These are phyloP conservation scores for Pyrenophora seminiperda DNA, from an alignment of 2,329 filamentous ascomycete genomes.

Conservation along the genomic window DNA sequence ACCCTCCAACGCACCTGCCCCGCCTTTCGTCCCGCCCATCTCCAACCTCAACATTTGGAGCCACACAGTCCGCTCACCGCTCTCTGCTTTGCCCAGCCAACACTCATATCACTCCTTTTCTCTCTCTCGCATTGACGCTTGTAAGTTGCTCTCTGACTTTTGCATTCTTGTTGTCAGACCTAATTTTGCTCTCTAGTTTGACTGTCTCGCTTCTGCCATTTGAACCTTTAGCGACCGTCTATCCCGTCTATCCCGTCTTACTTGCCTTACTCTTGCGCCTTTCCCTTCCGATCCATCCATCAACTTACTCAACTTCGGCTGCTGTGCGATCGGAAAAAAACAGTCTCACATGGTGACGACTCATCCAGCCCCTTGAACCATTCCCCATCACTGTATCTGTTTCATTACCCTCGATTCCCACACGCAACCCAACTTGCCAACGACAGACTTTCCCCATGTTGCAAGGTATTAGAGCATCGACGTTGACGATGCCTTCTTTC, in stretches of 20 bases:
- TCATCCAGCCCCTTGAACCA: slow-evolving; percentile 2
- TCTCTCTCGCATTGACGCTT: neutral
- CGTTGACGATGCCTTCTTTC: slow-evolving; percentile 45
- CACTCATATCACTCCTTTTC: slow-evolving; percentile 2
- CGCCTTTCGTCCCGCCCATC: slow-evolving; percentile 16
- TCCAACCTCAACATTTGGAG: slow-evolving; percentile 4
- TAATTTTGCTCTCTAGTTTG: slow-evolving; percentile 1
- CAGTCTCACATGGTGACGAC: slow-evolving; percentile 6
- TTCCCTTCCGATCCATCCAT: neutral
- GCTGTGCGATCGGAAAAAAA: slow-evolving; percentile 3
- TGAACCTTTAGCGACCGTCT: neutral
- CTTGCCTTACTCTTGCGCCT: neutral
- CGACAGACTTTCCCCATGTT: slow-evolving; percentile 38
- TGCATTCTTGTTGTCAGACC: neutral
- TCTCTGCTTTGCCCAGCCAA: neutral
- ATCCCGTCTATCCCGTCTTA: neutral
- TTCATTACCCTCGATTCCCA: slow-evolving; percentile 3
- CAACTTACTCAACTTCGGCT: neutral
- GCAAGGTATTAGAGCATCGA: slow-evolving; percentile 44
- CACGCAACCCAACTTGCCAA: slow-evolving; percentile 6
- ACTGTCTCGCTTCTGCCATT: neutral
- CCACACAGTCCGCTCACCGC: neutral
- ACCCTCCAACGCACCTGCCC: slow-evolving; percentile 15
- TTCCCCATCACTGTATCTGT: neutral
- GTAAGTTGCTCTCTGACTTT: slow-evolving; percentile 4